Percentiles rank a stretch among this genome's conserved stretches.
Evolutionary conservation across 495 filamentous ascomycete genomes (phyloP).

Genomic region (Lasiosphaeriaceae sp.): DNA sequence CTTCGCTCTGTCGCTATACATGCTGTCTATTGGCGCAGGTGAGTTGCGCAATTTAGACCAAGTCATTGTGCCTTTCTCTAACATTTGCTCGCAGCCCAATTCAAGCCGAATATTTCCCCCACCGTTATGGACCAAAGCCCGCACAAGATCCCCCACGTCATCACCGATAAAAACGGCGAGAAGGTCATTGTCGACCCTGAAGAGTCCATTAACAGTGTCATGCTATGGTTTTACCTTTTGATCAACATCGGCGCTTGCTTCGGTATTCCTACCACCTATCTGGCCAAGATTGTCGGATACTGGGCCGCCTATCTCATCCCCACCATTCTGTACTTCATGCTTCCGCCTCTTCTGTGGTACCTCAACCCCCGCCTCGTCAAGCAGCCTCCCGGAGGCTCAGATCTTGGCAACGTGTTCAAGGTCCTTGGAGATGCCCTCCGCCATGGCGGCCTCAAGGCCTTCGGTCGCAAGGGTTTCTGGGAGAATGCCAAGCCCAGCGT

Average conservation of each 20-base stretch:
- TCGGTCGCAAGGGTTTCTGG: slow-evolving; percentile 56
- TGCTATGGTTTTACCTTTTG: slow-evolving; percentile 61
- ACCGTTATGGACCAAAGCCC: slow-evolving; percentile 71
- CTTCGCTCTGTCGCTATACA: slow-evolving; percentile 52
- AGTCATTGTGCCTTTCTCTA: background rate
- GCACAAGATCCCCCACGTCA: slow-evolving; percentile 51
- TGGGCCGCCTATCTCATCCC: slow-evolving; percentile 71
- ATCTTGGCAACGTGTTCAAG: slow-evolving; percentile 50
- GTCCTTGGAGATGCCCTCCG: slow-evolving; percentile 48
- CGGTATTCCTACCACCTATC: slow-evolving; percentile 46
- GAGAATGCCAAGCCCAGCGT: slow-evolving; percentile 55
- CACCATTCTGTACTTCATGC: slow-evolving; percentile 51
- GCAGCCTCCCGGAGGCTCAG: slow-evolving; percentile 48
- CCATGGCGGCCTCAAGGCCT: slow-evolving; percentile 44
- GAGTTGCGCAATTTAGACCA: slow-evolving; percentile 30
- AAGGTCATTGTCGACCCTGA: slow-evolving; percentile 71
- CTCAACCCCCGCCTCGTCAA: slow-evolving; percentile 47
- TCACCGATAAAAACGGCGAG: slow-evolving; percentile 65
- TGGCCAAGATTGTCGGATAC: slow-evolving; percentile 55
- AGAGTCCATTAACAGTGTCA: slow-evolving; percentile 68
- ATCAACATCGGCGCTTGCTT: slow-evolving; percentile 72
- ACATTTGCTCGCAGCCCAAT: slow-evolving; percentile 25
- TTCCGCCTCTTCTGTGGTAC: slow-evolving; percentile 47
- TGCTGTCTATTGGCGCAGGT: slow-evolving; percentile 58
- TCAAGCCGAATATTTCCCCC: slow-evolving; percentile 67